Conservation (phyloP, 2,329 filamentous ascomycete genomes). For the Trichoderma sp. region DNA sequence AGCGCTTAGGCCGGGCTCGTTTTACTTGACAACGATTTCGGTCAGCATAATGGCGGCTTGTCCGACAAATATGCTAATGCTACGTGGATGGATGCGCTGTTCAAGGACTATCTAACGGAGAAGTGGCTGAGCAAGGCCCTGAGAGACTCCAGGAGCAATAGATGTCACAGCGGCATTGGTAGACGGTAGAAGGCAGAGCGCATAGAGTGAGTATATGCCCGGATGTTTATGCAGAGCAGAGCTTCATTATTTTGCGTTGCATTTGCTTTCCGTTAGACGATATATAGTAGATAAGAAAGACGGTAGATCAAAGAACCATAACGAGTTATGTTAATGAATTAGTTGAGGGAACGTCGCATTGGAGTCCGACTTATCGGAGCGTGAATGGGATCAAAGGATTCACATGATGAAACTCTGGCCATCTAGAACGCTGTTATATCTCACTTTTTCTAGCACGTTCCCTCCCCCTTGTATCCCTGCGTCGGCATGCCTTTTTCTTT, state of each 20-base stretch:
- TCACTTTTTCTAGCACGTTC: too few species aligned
- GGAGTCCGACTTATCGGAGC: not conserved
- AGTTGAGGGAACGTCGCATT: not conserved
- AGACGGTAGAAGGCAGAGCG: not conserved
- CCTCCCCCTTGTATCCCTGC: not conserved
- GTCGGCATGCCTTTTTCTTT: not conserved
- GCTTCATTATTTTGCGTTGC: not conserved
- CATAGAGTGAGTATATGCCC: not conserved
- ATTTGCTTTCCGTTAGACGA: not conserved
- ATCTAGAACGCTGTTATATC: not conserved
- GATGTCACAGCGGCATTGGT: not conserved
- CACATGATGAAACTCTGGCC: not conserved
- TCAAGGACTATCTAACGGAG: not conserved
- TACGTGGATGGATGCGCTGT: not conserved
- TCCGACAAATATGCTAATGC: not conserved
- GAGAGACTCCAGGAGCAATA: not conserved
- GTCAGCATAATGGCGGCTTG: not conserved
- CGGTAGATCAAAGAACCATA: not conserved
- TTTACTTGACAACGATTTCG: not conserved
- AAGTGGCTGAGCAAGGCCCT: not conserved
- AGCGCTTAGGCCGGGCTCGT: not conserved
- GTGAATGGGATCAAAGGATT: not conserved
- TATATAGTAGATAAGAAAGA: not conserved
- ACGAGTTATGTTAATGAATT: constrained; percentile 2
- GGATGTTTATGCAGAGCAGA: constrained; percentile 1